Evolutionary conservation across 2,329 filamentous ascomycete genomes (phyloP).

Genomic region (Aspergillus caelatus): DNA sequence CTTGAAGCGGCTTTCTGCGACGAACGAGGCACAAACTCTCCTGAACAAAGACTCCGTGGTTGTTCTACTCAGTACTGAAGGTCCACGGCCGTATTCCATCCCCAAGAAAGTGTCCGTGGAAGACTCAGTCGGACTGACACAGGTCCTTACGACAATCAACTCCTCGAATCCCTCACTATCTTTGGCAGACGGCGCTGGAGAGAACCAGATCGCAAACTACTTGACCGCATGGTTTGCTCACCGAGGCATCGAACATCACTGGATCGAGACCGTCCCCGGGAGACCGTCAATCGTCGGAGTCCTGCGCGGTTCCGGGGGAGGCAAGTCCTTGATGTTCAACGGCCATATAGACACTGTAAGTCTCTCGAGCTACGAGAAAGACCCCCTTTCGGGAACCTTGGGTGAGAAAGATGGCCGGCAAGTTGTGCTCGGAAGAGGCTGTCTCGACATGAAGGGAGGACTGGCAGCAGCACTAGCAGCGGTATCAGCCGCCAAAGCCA

Average conservation of each 20-base stretch:
- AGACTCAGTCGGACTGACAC: constrained; percentile 48
- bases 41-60: constrained; percentile 57
- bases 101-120: constrained; percentile 48
- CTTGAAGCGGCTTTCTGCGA: constrained; percentile 51
- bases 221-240: constrained; percentile 56
- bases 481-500: constrained; percentile 42
- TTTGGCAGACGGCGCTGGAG: constrained; percentile 48
- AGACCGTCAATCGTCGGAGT: constrained; percentile 57
- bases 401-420: constrained; percentile 35
- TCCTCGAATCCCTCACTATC: constrained; percentile 53
- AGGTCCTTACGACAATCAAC: constrained; percentile 52
- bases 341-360: constrained; percentile 59
- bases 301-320: constrained; percentile 50
- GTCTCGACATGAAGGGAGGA: constrained; percentile 57
- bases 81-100: constrained; percentile 55
- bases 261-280: constrained; percentile 50
- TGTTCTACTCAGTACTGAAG: constrained; percentile 70
- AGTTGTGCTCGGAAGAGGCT: constrained; percentile 50
- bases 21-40: constrained; percentile 32
- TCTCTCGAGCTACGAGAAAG: constrained; percentile 49
- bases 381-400: constrained; percentile 49
- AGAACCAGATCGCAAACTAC: constrained; percentile 51
- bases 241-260: constrained; percentile 54
- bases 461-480: constrained; percentile 52
- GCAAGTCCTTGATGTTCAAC: constrained; percentile 56